Conservation (phyloP, 495 filamentous ascomycete genomes). For the Penicillium diatomitis region DNA sequence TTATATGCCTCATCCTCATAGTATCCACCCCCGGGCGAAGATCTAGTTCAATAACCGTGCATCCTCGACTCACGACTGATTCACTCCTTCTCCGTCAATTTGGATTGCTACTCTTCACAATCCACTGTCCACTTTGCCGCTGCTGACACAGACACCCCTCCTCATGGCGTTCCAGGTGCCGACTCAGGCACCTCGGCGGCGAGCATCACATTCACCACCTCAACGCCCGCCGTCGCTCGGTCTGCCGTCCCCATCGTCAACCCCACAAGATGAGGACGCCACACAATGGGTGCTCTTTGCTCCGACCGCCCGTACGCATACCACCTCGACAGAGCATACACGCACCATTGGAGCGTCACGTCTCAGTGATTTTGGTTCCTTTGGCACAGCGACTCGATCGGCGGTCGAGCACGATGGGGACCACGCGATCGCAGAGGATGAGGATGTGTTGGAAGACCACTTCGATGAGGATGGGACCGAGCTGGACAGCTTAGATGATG, state of each 20-base stretch:
- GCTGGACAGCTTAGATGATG: constrained; percentile 84
- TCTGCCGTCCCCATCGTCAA: constrained; percentile 24
- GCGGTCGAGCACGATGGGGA: constrained; percentile 32
- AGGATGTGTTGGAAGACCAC: constrained; percentile 41
- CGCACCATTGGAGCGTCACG: constrained; percentile 65
- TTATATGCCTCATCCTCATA: background rate
- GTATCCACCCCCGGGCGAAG: too few species aligned
- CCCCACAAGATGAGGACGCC: constrained; percentile 51
- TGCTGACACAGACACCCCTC: background rate
- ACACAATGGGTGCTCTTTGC: constrained; percentile 97
- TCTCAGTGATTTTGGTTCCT: constrained; percentile 78
- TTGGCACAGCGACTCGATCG: constrained; percentile 52
- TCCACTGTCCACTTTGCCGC: background rate
- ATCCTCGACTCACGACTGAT: too few species aligned
- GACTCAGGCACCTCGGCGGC: constrained; percentile 52
- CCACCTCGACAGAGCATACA: constrained; percentile 63
- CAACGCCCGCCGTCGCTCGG: constrained; percentile 32
- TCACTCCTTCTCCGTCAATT: too few species aligned
- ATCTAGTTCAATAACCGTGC: too few species aligned
- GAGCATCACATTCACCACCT: constrained; percentile 42
- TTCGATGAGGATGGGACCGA: constrained; percentile 60
- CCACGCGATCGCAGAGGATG: constrained; percentile 40
- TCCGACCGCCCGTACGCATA: constrained; percentile 59
- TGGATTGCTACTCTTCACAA: background rate
- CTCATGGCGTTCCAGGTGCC: constrained; percentile 81